Conservation (phyloP, 495 filamentous ascomycete genomes). For the Hyphodiscus hymeniophilus region DNA sequence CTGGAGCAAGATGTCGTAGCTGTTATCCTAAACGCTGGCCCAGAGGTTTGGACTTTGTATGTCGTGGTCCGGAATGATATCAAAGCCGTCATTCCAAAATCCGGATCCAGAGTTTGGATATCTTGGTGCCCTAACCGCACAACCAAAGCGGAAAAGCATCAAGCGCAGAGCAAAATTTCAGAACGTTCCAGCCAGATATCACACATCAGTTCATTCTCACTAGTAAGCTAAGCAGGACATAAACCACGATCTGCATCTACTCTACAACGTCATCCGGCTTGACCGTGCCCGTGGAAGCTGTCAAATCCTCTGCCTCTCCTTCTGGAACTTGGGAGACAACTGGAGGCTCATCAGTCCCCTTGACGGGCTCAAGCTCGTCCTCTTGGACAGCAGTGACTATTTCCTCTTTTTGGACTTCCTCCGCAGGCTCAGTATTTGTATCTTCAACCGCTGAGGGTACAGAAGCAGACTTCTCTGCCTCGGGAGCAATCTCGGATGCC, state of each 20-base stretch:
- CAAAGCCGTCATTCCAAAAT: too few species aligned
- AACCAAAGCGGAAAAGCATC: too few species aligned
- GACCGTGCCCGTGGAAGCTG: constrained; percentile 14
- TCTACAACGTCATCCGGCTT: constrained; percentile 16
- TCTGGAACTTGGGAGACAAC: constrained; percentile 2
- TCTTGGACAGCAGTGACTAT: background rate
- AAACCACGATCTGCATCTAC: constrained; percentile 4
- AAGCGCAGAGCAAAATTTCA: too few species aligned
- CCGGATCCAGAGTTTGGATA: too few species aligned
- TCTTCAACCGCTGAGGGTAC: constrained; percentile 12
- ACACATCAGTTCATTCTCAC: background rate
- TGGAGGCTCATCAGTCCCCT: constrained; percentile 3
- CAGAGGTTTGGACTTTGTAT: too few species aligned
- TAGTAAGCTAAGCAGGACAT: constrained; percentile 1
- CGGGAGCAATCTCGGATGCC: constrained; percentile 10
- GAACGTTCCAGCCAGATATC: background rate
- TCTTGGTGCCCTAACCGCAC: too few species aligned
- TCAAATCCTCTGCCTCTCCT: constrained; percentile 11
- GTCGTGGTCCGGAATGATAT: too few species aligned
- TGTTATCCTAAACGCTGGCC: too few species aligned
- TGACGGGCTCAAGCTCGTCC: constrained; percentile 9
- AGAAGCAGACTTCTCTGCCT: constrained; percentile 1
- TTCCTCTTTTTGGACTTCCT: constrained; percentile 13
- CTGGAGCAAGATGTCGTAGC: too few species aligned
- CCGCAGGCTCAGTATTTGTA: constrained; percentile 1